These are phyloP conservation scores for Astrothelium macrocarpum DNA, from an alignment of 495 filamentous ascomycete species.

Conservation along the genomic window DNA sequence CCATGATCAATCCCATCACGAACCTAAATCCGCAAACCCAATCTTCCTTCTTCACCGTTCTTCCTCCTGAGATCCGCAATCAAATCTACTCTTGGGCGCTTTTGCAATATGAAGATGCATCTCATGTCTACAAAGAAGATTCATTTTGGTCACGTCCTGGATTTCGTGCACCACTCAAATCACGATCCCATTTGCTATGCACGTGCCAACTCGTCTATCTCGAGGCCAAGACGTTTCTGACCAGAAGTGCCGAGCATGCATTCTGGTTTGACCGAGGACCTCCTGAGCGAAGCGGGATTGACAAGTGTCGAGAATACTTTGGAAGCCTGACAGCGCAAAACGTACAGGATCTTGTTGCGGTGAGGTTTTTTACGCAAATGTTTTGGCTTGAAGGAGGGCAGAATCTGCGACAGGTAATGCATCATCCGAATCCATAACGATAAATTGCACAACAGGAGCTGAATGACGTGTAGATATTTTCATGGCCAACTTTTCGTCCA, in stretches of 20 bases:
- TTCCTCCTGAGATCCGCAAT: constrained; percentile 20
- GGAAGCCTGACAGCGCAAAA: not conserved
- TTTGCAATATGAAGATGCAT: constrained; percentile 13
- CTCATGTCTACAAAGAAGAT: constrained; percentile 6
- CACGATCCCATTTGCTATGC: constrained; percentile 10
- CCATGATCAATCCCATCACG: not conserved
- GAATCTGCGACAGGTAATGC: not conserved
- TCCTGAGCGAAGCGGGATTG: not conserved
- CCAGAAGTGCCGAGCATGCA: constrained; percentile 14
- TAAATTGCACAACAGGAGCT: not conserved
- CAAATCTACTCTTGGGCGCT: constrained; percentile 17
- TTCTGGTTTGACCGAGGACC: constrained; percentile 6
- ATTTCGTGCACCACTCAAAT: constrained; percentile 4
- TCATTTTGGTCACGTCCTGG: constrained; percentile 13
- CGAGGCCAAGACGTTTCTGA: constrained; percentile 13
- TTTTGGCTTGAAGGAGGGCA: not conserved
- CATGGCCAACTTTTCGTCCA: not conserved
- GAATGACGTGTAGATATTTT: not conserved
- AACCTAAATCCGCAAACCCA: constrained; percentile 9
- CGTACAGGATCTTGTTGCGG: not conserved
- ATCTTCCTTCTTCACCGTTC: constrained; percentile 18
- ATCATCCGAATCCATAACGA: not conserved
- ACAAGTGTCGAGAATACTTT: not conserved
- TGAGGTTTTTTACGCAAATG: constrained; percentile 1
- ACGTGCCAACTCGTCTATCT: constrained; percentile 19